These are phyloP conservation scores for Jimgerdemannia flammicorona DNA, from an alignment of 192 early-diverging fungal genomes.

Conservation along the genomic window DNA sequence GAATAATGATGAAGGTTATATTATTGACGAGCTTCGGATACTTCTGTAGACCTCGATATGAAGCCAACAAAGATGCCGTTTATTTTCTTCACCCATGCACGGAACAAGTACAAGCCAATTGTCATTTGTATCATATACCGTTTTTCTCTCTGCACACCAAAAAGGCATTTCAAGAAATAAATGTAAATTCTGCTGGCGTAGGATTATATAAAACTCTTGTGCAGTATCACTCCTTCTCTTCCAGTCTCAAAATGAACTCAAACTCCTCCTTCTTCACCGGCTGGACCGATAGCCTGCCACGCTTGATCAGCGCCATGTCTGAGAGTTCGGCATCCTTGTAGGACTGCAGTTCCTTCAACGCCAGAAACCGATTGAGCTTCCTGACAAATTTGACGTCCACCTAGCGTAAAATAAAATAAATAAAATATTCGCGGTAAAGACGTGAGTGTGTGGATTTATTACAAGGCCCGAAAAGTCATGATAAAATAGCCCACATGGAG, in stretches of 20 bases:
- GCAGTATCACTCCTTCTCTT: constrained; percentile 17
- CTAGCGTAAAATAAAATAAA: constrained; percentile 12
- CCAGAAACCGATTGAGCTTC: constrained; percentile 55
- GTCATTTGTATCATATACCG: too few relatives aligned
- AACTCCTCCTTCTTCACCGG: constrained; percentile 60
- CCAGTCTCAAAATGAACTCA: constrained; percentile 62
- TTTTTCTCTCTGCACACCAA: too few relatives aligned
- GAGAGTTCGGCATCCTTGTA: constrained; percentile 41
- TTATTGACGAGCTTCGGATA: too few relatives aligned
- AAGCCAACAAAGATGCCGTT: too few relatives aligned
- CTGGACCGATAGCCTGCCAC: constrained; percentile 75
- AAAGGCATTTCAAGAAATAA: too few relatives aligned
- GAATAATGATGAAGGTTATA: too few relatives aligned
- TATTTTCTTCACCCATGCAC: too few relatives aligned
- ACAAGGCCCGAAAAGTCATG: neutral
- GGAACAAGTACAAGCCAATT: too few relatives aligned
- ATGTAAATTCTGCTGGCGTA: neutral
- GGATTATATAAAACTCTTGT: neutral
- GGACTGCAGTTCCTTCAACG: constrained; percentile 65
- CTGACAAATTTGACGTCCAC: constrained; percentile 75
- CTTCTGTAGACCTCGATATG: too few relatives aligned
- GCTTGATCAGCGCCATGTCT: constrained; percentile 66
- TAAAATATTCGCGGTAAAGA: too few relatives aligned
- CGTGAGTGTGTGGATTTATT: too few relatives aligned
- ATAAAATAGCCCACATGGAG: too few relatives aligned